A percentile compares a stretch with the other conserved stretches of the same genome.
Evolutionary conservation across 2,329 filamentous ascomycete genomes (phyloP).

Genomic region (Arthrobotrys pseudoclavata): DNA sequence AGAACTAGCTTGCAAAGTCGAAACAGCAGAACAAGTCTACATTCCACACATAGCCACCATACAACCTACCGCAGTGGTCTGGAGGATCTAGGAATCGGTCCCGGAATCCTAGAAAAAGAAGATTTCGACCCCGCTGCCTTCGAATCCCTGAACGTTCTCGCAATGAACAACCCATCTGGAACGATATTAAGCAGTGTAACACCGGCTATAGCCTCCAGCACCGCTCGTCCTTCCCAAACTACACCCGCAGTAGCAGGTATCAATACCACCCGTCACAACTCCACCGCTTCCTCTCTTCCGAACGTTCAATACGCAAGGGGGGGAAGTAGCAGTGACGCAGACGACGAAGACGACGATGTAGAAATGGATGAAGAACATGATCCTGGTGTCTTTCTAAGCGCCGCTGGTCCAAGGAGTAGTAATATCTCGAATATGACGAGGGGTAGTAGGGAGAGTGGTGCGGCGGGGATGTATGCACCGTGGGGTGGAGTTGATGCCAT

Average conservation of each 20-base stretch:
- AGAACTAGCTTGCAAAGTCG: slow-evolving; percentile 53
- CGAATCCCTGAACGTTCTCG: slow-evolving; percentile 55
- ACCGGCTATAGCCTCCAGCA: slow-evolving; percentile 42
- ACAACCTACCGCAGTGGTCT: slow-evolving; percentile 45
- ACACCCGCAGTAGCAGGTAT: background rate
- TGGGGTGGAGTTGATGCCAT: slow-evolving; percentile 43
- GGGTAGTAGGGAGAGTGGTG: slow-evolving; percentile 52
- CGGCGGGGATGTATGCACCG: slow-evolving; percentile 53
- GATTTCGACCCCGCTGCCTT: slow-evolving; percentile 57
- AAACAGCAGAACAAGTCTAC: slow-evolving; percentile 53
- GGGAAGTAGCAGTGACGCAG: slow-evolving; percentile 46
- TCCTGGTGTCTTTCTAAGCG: slow-evolving; percentile 29
- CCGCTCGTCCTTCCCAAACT: background rate
- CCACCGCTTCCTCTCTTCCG: slow-evolving; percentile 20
- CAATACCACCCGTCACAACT: slow-evolving; percentile 22
- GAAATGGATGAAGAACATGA: slow-evolving; percentile 58
- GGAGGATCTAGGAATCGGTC: slow-evolving; percentile 49
- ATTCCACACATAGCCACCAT: slow-evolving; percentile 53
- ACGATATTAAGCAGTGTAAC: slow-evolving; percentile 39
- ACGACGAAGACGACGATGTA: slow-evolving; percentile 62
- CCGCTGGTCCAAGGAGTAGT: slow-evolving; percentile 25
- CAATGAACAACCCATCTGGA: slow-evolving; percentile 52
- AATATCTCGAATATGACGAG: slow-evolving; percentile 46
- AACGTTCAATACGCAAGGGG: slow-evolving; percentile 33
- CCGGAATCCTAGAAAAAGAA: slow-evolving; percentile 56